phyloP scores from a whole-genome alignment of 2,329 filamentous ascomycete genomes.

The Pseudogymnoascus sp. region DNA sequence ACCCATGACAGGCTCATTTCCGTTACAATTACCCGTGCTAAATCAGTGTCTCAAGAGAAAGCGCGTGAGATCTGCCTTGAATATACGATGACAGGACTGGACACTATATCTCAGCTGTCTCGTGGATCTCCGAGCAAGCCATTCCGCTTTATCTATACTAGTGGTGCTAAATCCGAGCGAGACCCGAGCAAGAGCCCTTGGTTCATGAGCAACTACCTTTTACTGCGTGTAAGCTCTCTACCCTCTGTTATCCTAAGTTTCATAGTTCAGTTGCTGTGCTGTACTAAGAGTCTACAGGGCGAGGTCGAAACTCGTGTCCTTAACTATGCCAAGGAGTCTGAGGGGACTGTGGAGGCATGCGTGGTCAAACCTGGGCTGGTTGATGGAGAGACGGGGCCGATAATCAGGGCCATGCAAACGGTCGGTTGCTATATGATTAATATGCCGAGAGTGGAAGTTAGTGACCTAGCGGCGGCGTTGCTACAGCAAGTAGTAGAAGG shows the following conservation, averaged over 20 bases:
- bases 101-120: neutral
- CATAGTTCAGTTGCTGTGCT: neutral
- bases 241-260: neutral
- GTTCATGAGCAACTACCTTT: constrained; percentile 32
- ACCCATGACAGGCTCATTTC: neutral
- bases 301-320: constrained; percentile 38
- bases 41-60: neutral
- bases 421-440: constrained; percentile 18
- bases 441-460: constrained; percentile 29
- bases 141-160: constrained; percentile 41
- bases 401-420: constrained; percentile 17
- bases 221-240: constrained; percentile 32
- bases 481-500: constrained; percentile 37
- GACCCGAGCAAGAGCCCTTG: constrained; percentile 37
- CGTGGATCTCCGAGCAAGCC: constrained; percentile 18
- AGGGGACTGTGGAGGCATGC: constrained; percentile 30
- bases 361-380: constrained; percentile 37
- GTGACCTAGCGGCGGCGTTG: constrained; percentile 34
- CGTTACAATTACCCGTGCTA: neutral
- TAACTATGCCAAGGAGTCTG: constrained; percentile 31
- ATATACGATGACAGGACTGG: neutral
- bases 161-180: constrained; percentile 35
- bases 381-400: constrained; percentile 17
- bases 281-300: constrained; percentile 26
- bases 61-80: neutral